Percentiles rank a stretch among this genome's conserved stretches.
These are phyloP conservation scores for Pleurotus djamor DNA, from an alignment of 768 basidiomycete genomes.

Conservation along the genomic window DNA sequence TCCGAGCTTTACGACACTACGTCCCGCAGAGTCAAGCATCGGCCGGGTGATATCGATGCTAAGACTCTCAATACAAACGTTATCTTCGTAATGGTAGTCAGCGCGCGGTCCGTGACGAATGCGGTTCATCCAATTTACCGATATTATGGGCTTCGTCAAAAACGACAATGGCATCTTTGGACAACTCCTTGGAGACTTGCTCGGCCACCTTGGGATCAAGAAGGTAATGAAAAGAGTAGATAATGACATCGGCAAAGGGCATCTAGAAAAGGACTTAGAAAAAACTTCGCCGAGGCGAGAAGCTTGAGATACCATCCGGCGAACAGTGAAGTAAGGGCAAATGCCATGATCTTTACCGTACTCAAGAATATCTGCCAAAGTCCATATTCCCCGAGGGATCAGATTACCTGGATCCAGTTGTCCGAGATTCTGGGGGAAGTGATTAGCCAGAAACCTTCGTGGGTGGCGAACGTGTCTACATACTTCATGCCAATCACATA, in stretches of 20 bases:
- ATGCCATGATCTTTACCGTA: constrained; percentile 83
- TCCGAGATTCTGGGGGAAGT: constrained; percentile 65
- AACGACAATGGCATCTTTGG: constrained; percentile 97
- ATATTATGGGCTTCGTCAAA: constrained; percentile 99
- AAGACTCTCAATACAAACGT: constrained; percentile 98
- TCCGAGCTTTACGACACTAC: constrained; percentile 82
- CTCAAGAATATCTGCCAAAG: constrained; percentile 88
- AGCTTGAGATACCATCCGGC: constrained; percentile 66
- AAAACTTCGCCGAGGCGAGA: not conserved
- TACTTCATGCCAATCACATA: constrained; percentile 97
- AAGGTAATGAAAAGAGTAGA: constrained; percentile 99
- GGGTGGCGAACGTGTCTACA: not conserved
- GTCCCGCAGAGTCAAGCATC: constrained; percentile 92
- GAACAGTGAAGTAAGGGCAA: constrained; percentile 96
- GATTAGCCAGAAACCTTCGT: constrained; percentile 5
- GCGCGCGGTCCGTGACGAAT: constrained; percentile 1
- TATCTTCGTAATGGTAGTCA: constrained; percentile 59
- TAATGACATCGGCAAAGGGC: constrained; percentile 93
- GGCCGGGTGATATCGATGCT: constrained; percentile 97
- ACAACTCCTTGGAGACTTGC: constrained; percentile 97
- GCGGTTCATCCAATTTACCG: constrained; percentile 45
- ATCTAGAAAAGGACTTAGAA: constrained; percentile 48
- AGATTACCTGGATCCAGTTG: constrained; percentile 78
- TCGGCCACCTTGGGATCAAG: constrained; percentile 99
- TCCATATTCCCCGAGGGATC: constrained; percentile 88